A percentile compares a stretch with the other conserved stretches of the same genome.
These are phyloP conservation scores for Trichomonascaceae sp. DNA, from an alignment of 1,139 yeast genomes.

Conservation along the genomic window DNA sequence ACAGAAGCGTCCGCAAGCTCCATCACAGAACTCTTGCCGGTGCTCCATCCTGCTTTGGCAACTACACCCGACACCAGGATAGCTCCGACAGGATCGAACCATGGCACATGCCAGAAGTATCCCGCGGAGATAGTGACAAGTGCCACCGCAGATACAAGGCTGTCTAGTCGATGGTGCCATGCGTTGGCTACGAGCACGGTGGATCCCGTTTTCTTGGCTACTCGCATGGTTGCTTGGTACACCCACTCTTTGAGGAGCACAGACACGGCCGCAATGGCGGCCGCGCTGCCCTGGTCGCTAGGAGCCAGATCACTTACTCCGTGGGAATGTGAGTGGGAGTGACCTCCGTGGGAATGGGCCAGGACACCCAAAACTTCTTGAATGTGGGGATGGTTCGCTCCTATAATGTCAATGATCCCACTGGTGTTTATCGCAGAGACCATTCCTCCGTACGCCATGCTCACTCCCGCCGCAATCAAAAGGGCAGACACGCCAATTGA, in stretches of 20 bases:
- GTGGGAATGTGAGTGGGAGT: conserved; percentile 34
- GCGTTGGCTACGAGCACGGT: conserved; percentile 92
- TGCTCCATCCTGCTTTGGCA: conserved; percentile 71
- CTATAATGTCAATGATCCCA: conserved; percentile 1
- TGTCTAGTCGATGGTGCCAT: conserved; percentile 98
- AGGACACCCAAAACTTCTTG: conserved; percentile 7
- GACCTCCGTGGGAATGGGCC: conserved; percentile 13
- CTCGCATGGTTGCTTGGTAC: conserved; percentile 64
- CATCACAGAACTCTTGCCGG: conserved; percentile 52
- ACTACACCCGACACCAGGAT: conserved; percentile 68
- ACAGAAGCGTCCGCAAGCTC: conserved; percentile 50
- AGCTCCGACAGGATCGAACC: conserved; percentile 91
- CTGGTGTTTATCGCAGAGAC: conserved; percentile 45
- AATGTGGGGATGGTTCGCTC: not conserved
- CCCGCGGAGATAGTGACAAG: conserved; percentile 80
- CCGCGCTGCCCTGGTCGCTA: conserved; percentile 49
- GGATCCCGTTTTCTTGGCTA: conserved; percentile 67
- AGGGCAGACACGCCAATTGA: conserved; percentile 78
- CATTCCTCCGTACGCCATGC: conserved; percentile 82
- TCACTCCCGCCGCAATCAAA: conserved; percentile 72
- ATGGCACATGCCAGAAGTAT: conserved; percentile 56
- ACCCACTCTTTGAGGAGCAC: conserved; percentile 78
- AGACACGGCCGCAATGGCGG: conserved; percentile 89
- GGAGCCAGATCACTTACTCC: conserved; percentile 19
- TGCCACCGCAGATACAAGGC: conserved; percentile 85